Base-by-base conservation (phyloP, 1,284 basidiomycete genomes). In the Cutaneotrichosporon mucoides region DNA sequence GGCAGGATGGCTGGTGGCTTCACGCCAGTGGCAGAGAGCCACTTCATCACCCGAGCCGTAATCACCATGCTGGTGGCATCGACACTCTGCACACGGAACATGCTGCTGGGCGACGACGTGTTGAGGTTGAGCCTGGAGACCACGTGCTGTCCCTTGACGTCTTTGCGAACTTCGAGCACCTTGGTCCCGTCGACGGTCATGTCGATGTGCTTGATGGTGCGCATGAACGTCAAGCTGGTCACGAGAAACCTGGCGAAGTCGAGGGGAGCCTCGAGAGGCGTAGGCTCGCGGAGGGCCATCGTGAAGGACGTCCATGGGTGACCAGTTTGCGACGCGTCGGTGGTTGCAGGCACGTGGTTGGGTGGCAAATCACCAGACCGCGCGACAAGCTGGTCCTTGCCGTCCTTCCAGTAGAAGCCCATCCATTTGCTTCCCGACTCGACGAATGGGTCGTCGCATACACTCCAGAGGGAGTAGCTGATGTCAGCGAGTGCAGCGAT, bases 381-480 rank as follows among this genome's bases (percentile, higher is more conserved):
- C 12, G 88, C 90, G 60, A 87, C 87, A 0, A 94, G 81, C 85
- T 89, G 74, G 70, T 95, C 91, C 70, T 88, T 89, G 68, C 88
- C 87, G 68, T 90, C 89, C 73, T 93, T 94, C 93, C 93, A 99
- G 74, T 96, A 90, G 76, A 99, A 98, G 2, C 89, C 89, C 92
- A 96, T 96, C 86, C 89, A 92, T 72, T 91, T 84, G 54, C 84
- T 84, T 71, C 90, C 93, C n/a, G 90, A 93, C 9, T 86, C 88
- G 8, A 98, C 94, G 70, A 95, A 90, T 0, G 95, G 95, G 65
- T 92, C 88, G 64, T 98, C 94, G 33, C 75, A 77, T 11, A 81
- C 77, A 53, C 76, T 79, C 69, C 81, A 82, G 13, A 82, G 72
- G 6, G 79, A 79, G 69, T 82, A 82, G 72, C 81, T 34, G 34